Conservation (phyloP, 148 eudicot species). For the Limonium bicolor region DNA sequence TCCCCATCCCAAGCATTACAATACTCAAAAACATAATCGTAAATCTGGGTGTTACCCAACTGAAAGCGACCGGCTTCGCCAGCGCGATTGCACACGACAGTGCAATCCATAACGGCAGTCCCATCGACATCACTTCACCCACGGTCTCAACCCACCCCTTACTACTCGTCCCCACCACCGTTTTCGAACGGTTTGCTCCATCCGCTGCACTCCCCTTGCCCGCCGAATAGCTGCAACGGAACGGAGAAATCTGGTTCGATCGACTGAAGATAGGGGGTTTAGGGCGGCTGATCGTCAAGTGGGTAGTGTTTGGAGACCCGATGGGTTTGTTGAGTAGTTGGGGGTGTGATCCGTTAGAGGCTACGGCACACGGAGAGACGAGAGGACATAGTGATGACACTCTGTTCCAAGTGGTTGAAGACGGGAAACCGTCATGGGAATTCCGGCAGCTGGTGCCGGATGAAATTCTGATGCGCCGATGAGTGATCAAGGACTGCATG, state of each 20-base stretch:
- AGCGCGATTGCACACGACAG: constrained; percentile 35
- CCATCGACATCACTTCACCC: constrained; percentile 29
- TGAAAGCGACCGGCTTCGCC: constrained; percentile 17
- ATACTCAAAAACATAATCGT: constrained; percentile 25
- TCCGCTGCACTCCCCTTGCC: constrained; percentile 8
- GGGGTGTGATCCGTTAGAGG: neutral
- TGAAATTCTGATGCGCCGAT: neutral
- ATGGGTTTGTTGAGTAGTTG: neutral
- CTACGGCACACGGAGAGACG: neutral
- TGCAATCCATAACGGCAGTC: constrained; percentile 40
- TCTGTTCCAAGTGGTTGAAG: neutral
- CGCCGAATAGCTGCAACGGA: constrained; percentile 27
- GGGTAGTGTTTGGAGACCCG: too few relatives aligned
- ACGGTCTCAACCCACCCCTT: constrained; percentile 17
- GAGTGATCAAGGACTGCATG: neutral
- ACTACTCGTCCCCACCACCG: neutral
- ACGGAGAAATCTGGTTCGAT: neutral
- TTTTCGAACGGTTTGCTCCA: constrained; percentile 11
- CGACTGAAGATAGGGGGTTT: too few relatives aligned
- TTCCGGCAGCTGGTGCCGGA: neutral
- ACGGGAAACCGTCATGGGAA: too few relatives aligned
- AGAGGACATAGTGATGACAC: neutral
- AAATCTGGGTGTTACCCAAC: constrained; percentile 31
- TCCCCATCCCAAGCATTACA: constrained; percentile 51
- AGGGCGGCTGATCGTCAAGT: too few relatives aligned